Conservation (phyloP, 345 rosid genomes). For the Eucalyptus marginata region DNA sequence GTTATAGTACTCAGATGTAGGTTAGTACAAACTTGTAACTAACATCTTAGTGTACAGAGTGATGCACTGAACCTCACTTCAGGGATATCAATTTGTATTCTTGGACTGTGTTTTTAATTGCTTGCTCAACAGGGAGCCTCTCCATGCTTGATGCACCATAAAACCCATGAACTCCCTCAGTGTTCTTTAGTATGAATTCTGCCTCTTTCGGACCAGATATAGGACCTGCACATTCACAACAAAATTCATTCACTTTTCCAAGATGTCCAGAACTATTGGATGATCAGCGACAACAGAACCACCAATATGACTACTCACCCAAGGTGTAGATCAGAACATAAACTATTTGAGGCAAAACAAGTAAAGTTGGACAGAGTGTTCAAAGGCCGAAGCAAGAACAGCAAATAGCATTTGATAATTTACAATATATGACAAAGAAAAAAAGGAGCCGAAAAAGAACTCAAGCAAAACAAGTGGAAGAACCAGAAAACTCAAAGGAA, state of each 20-base stretch:
- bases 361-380: neutral
- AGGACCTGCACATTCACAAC: constrained; percentile 42
- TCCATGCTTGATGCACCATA: constrained; percentile 99
- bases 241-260: neutral
- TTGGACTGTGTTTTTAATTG: constrained; percentile 59
- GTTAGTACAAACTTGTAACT: neutral
- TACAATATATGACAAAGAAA: neutral
- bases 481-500: neutral
- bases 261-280: neutral
- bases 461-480: neutral
- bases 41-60: neutral
- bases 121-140: constrained; percentile 83
- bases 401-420: neutral
- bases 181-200: constrained; percentile 60
- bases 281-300: neutral
- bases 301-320: neutral
- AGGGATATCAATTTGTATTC: constrained; percentile 63
- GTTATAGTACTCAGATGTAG: neutral
- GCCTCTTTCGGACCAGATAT: constrained; percentile 78
- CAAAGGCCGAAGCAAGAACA: neutral
- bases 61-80: constrained; percentile 7
- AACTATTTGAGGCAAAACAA: neutral
- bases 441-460: neutral
- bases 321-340: neutral
- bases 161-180: constrained; percentile 81